Base-by-base conservation (phyloP, 2,329 filamentous ascomycete genomes). In the Aspergillus neoniger region DNA sequence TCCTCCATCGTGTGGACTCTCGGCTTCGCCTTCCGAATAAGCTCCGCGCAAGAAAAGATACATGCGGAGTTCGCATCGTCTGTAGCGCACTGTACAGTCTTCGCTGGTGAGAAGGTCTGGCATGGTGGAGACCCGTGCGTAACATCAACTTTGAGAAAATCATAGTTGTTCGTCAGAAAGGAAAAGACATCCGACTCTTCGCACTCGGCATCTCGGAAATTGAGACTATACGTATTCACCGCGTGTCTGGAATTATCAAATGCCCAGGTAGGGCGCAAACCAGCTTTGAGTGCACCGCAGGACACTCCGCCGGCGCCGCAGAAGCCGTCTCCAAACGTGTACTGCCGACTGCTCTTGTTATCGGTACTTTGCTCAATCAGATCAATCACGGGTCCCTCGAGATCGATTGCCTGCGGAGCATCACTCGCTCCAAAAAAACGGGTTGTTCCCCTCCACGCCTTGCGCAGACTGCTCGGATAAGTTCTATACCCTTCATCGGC, bases 71-170 rank as follows among this genome's bases (percentile, higher is more conserved):
- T 95, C 0, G 76, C 80, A 1, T 90, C 88, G 49, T 92, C 88
- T 21, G 87, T 81, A 6, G 78, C 78, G 0, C 84, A 67, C 0
- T 74, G 65, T 0, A 81, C 72, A 0, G 90, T 93, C 61, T 96
- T 88, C 0, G 88, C 89, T 0, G 86, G 85, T 0, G 90, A 93
- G 72, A 88, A 93, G 2, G 83, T 86, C 66, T 94, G 90, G 58
- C 92, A 96, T 0, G 91, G 91, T 0, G 90, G 91, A 0, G 89
- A 92, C 0, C 92, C 75, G 64, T 96, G 91, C 0, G 91, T 76
- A 1, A 94, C 78, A 65, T 95, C 91, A 0, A 88, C 84, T 4
- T 79, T 78, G 8, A 81, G 64, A 2, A 74, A 70, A 0, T 75
- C 65, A 0, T 62, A 23, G 2, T 66, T 43, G 8, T 72, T 73